A percentile compares a stretch with the other conserved stretches of the same genome.
Evolutionary conservation across 306 rosid genomes (phyloP).

Genomic region (Dicorynia guianensis): DNA sequence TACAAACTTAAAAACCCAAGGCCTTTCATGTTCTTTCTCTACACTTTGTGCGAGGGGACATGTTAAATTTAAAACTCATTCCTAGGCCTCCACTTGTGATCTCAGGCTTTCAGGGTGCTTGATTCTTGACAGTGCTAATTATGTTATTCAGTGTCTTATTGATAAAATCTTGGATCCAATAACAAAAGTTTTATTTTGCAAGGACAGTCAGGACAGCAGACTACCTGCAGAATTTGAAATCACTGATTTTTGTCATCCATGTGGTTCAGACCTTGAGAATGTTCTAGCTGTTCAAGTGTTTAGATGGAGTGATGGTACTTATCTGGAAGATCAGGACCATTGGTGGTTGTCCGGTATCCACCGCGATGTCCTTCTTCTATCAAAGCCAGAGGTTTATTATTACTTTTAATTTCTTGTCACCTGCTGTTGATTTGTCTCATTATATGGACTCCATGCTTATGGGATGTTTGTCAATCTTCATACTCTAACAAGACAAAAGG

Average conservation of each 20-base stretch:
- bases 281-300: constrained; percentile 91
- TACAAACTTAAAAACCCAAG: too few species aligned
- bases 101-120: too few species aligned
- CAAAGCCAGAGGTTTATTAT: constrained; percentile 84
- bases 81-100: too few species aligned
- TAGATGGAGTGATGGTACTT: constrained; percentile 96
- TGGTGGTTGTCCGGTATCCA: constrained; percentile 98
- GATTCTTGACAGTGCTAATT: too few species aligned
- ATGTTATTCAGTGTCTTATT: constrained; percentile 15
- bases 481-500: neutral
- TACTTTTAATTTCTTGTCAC: constrained; percentile 17
- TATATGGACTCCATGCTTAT: neutral
- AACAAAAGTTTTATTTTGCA: constrained; percentile 52
- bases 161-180: constrained; percentile 33
- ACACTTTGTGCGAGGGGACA: too few species aligned
- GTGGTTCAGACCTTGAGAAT: constrained; percentile 68
- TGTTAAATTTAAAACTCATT: too few species aligned
- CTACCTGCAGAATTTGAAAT: constrained; percentile 97
- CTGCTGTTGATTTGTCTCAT: neutral
- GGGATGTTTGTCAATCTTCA: neutral
- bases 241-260: constrained; percentile 81
- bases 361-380: constrained; percentile 90
- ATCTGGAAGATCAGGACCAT: constrained; percentile 98
- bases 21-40: too few species aligned
- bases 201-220: constrained; percentile 94